Base-by-base conservation (phyloP, 208 protist species). In the Leishmania aethiopica region DNA sequence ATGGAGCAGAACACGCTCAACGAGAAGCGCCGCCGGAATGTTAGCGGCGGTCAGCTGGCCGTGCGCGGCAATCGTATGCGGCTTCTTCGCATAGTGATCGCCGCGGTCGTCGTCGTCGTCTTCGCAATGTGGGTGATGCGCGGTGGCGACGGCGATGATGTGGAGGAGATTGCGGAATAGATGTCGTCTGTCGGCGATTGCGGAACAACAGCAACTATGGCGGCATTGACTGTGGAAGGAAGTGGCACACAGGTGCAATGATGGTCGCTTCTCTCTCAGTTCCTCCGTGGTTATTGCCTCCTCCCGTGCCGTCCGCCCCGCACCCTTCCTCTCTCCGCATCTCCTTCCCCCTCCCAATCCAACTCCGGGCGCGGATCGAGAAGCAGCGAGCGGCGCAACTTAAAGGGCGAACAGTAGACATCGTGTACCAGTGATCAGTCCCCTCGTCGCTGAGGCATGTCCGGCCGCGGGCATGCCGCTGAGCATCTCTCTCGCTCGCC, bases 1-100 rank as follows among this genome's bases (percentile, higher is more conserved):
- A 76, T 87, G 80, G 79, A 72, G 78, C 75, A 85, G 13, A 82
- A 89, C 59, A 85, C 86, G 35, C 82, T 84, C 35, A 78, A 81
- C n/a, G 75, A 86, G 77, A 99, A 99, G 92, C 99, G 99, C 82
- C 92, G 99, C 47, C 82, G 82, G 62, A 81, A 17, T 49, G 71
- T 74, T 8, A 51, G 59, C 40, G 75, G 75, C 22, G 47, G 76
- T 5, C 53, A 71, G 57, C 22, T 37, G 28, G 59, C 45, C 22
- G 71, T 73, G 70, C 77, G 77, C 2, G 69, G 70, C 37, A 60
- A 53, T 5, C 69, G 57, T 51, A 81, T 71, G 19, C 37, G 42
- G 25, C 22, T 81, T 35, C 53, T 81, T 47, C 82, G 77, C 37
- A 81, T 81, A 1, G 64, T 51, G 32, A 72, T 81, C 47, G 49